phyloP scores from a whole-genome alignment of 768 basidiomycete species.

The Suillus cothurnatus region DNA sequence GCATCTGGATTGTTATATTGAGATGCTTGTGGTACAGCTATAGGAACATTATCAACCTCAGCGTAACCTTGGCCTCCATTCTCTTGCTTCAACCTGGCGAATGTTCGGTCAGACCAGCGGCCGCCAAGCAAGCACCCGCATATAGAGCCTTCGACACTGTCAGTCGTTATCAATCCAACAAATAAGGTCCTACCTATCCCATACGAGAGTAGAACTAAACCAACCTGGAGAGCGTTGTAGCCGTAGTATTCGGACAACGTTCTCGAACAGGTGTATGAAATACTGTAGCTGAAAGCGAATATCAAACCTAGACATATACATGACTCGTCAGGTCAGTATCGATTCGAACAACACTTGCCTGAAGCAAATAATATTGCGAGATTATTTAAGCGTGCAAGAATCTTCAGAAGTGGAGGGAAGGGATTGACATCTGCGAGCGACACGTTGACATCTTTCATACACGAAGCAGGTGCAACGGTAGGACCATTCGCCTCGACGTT shows the following conservation, averaged over 20 bases:
- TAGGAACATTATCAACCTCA: slow-evolving; percentile 43
- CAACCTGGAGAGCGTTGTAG: slow-evolving; percentile 69
- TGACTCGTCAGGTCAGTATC: neutral
- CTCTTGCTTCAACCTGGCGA: slow-evolving; percentile 40
- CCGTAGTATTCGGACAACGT: slow-evolving; percentile 65
- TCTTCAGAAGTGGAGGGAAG: slow-evolving; percentile 53
- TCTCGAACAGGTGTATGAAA: slow-evolving; percentile 70
- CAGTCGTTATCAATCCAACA: neutral
- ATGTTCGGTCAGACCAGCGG: slow-evolving; percentile 49
- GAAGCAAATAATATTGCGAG: slow-evolving; percentile 46
- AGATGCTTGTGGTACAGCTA: neutral
- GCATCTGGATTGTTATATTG: slow-evolving; percentile 49
- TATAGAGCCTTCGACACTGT: slow-evolving; percentile 38
- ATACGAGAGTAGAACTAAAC: slow-evolving; percentile 71
- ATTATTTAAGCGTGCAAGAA: slow-evolving; percentile 67
- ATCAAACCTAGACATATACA: slow-evolving; percentile 47
- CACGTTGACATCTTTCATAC: slow-evolving; percentile 45
- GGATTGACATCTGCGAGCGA: slow-evolving; percentile 71
- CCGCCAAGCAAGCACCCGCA: slow-evolving; percentile 54
- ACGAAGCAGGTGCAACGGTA: slow-evolving; percentile 10
- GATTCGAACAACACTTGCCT: slow-evolving; percentile 15
- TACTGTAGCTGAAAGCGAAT: slow-evolving; percentile 67
- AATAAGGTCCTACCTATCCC: slow-evolving; percentile 51
- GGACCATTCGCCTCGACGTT: slow-evolving; percentile 11
- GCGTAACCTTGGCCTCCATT: slow-evolving; percentile 53